Percentiles rank a stretch among this genome's conserved stretches.
Evolutionary conservation across 148 eudicot genomes (phyloP).

Genomic region (Amaranthus hypochondriacus): DNA sequence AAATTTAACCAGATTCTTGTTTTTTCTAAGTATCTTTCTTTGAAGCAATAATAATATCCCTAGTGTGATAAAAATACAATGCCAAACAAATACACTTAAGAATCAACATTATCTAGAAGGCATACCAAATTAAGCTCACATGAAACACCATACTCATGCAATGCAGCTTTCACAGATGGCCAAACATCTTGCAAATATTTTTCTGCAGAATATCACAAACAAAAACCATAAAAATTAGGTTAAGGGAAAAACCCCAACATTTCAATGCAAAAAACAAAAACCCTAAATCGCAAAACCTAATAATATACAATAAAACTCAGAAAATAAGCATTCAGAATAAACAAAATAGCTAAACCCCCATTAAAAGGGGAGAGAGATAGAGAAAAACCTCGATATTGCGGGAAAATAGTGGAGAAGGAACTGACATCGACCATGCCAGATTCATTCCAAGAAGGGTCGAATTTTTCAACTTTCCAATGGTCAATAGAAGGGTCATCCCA

Average conservation of each 20-base stretch:
- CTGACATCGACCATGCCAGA: slow-evolving; percentile 71
- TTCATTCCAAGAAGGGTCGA: slow-evolving; percentile 75
- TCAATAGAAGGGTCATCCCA: slow-evolving; percentile 77
- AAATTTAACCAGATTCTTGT: too few relatives aligned
- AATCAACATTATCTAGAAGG: background rate
- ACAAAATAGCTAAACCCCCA: background rate
- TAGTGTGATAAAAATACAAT: background rate
- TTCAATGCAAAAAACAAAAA: too few relatives aligned
- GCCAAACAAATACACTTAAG: background rate
- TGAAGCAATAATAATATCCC: background rate
- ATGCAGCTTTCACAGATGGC: slow-evolving; percentile 59
- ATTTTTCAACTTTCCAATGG: slow-evolving; percentile 85
- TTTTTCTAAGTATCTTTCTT: too few relatives aligned
- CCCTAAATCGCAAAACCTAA: background rate
- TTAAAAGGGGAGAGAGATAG: background rate
- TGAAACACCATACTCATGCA: slow-evolving; percentile 56
- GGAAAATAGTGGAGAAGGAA: slow-evolving; percentile 85
- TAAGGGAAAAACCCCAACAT: background rate
- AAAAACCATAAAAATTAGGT: background rate
- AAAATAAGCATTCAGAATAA: background rate
- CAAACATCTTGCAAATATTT: slow-evolving; percentile 77
- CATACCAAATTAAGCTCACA: slow-evolving; percentile 71
- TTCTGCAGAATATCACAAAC: slow-evolving; percentile 30
- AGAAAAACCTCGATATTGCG: slow-evolving; percentile 66
- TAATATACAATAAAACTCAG: background rate